phyloP scores from a whole-genome alignment of 73 alveolate genomes.

The Uronychia setigera region DNA sequence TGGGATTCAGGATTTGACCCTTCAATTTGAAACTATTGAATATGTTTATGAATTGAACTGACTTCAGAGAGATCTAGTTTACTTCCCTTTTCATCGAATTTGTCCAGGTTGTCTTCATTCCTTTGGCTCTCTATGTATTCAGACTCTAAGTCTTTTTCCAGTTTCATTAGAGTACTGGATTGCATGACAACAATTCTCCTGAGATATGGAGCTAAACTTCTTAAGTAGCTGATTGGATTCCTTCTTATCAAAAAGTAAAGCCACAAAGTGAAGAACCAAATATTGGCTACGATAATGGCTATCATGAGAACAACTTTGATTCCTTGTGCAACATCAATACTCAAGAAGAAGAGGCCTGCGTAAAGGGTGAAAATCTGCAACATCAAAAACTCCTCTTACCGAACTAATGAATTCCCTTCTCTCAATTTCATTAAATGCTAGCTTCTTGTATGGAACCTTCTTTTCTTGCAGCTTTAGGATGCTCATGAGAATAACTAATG shows the following conservation, averaged over 20 bases:
- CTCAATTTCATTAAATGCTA: background rate
- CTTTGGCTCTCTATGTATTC: no score
- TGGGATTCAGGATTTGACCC: no score
- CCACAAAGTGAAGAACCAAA: slow-evolving; percentile 19
- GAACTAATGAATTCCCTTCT: slow-evolving; percentile 4
- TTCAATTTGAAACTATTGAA: no score
- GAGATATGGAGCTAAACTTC: background rate
- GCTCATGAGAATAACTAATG: background rate
- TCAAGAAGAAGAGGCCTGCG: background rate
- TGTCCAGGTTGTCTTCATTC: no score
- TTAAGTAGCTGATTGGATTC: background rate
- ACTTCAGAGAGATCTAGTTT: no score
- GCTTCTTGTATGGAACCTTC: background rate
- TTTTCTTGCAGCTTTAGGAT: background rate
- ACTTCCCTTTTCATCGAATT: no score
- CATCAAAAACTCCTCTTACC: background rate
- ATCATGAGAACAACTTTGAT: background rate
- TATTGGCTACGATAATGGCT: background rate
- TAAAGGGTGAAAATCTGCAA: slow-evolving; percentile 8
- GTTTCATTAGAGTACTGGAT: no score
- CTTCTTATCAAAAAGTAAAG: background rate
- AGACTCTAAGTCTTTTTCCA: no score
- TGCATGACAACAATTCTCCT: background rate
- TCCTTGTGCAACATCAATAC: background rate
- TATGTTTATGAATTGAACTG: no score